Evolutionary conservation across 2,329 filamentous ascomycete species (phyloP), one percentile per base, ranked within the genome.

Genomic region (Cladophialophora psammophila): DNA sequence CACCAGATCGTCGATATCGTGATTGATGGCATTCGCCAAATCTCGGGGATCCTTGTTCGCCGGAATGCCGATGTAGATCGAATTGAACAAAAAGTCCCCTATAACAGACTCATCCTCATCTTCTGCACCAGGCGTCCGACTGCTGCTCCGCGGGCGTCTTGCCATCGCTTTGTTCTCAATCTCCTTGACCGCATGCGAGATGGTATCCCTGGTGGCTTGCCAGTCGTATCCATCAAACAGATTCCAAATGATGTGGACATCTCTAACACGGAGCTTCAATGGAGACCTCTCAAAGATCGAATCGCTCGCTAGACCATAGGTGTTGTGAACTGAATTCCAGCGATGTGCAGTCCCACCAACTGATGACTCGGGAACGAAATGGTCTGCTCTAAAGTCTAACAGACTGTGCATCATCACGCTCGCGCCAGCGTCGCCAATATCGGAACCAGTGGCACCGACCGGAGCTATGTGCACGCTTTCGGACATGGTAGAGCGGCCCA

Each of bases 161-260:
- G 97, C 92, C 55, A 90, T 88, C 1, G 93, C 93, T 76, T 90
- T 92, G 52, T 85, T 84, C 78, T 99, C 93, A 1, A 99, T 90
- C 61, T 96, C 90, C 66, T 95, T 88, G 1, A 99, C 93, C 6
- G 93, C 93, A 75, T 94, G 91, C 26, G 89, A 89, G 64, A 99
- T 97, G 3, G 90, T 88, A 69, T 95, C 91, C 52, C 94, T 87
- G 0, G 96, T 99, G 52, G 88, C 86, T 72, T 90, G 87, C 96
- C 96, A 99, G 78, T 99, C 96, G 76, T 97, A 99, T 1, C 95
- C 95, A 81, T 99, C 95, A 78, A 95, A 97, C 0, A 99, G 82
- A 75, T 99, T 96, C 95, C 95, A 99, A 67, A 98, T 97, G 60
- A 97, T 82, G 76, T 98, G 93, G 5, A 97, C 90, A 75, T 97